phyloP scores from a whole-genome alignment of 352 stramenopile species.

The Phytophthora tubulina region DNA sequence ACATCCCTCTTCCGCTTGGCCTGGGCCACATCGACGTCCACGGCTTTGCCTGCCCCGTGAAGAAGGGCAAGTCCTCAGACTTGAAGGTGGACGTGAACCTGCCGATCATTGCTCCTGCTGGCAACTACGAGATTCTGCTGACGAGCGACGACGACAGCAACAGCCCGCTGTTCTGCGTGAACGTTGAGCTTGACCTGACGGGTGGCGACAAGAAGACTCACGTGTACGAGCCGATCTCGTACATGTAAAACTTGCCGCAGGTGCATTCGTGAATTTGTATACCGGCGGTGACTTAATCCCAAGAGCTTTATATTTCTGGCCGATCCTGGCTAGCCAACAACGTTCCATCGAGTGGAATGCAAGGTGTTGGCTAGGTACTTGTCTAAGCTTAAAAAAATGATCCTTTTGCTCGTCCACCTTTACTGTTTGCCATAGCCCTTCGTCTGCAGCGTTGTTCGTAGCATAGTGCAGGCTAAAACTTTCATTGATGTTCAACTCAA shows the following conservation, averaged over 20 bases:
- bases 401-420: not conserved
- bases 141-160: slow-evolving; percentile 60
- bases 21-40: slow-evolving; percentile 89
- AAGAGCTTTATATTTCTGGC: slow-evolving; percentile 34
- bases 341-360: slow-evolving; percentile 1
- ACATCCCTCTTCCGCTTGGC: slow-evolving; percentile 82
- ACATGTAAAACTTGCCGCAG: slow-evolving; percentile 58
- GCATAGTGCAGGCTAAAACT: not conserved
- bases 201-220: slow-evolving; percentile 53
- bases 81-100: slow-evolving; percentile 87
- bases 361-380: not conserved
- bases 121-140: slow-evolving; percentile 87
- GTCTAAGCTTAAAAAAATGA: slow-evolving; percentile 24
- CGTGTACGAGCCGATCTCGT: slow-evolving; percentile 76
- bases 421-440: too few relatives aligned
- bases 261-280: slow-evolving; percentile 28
- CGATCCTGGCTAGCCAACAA: not conserved
- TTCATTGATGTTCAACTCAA: not conserved
- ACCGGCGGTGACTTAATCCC: slow-evolving; percentile 18
- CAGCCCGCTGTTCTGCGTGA: slow-evolving; percentile 76
- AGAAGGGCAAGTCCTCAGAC: slow-evolving; percentile 68
- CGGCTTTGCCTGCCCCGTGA: slow-evolving; percentile 79
- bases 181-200: slow-evolving; percentile 77
- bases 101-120: slow-evolving; percentile 77
- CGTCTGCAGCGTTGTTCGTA: not conserved